Base-by-base conservation (phyloP, 306 rosid species). In the Vicia faba region DNA sequence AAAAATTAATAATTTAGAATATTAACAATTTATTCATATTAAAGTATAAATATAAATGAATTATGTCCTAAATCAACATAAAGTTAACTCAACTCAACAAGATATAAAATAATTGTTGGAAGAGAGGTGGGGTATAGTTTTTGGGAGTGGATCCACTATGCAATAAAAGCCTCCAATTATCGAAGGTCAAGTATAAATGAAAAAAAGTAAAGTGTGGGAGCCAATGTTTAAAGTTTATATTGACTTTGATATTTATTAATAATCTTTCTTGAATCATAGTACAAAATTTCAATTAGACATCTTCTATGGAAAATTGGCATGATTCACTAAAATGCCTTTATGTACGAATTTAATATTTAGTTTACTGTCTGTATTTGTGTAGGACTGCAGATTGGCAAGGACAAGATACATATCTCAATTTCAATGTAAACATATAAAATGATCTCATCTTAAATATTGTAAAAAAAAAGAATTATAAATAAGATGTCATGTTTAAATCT, bases 111-210 rank as follows among this genome's bases (percentile, higher is more conserved):
- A 43, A 39, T 56, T 64, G 46, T 70, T 82, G 80, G 71, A 73
- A 70, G 63, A 69, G 51, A 72, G 57, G 64, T 75, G 70, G 73
- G 83, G 76, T 62, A 55, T 78, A 66, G 80, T 68, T 53, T 70
- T 73, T 56, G 66, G 58, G 75, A 84, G 87, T 84, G 89, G 89
- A 78, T 82, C 69, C 75, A 80, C 80, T 76, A 63, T 78, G 82
- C 59, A 63, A 71, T 38, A 53, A 70, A 70, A 80, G 56, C 69
- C 78, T 74, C 82, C 82, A 70, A 76, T 53, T 53, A 82, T 75
- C 66, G 19, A 85, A 83, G 79, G 84, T 71, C 78, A 78, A 71
- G 75, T 82, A 68, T 57, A 62, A 75, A 51, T 18, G 72, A 68
- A 81, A 68, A 79, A 83, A 79, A 66, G 83, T 26, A 35, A 59